Conservation (phyloP, 108 stramenopile genomes). For the Skeletonema costatum region DNA sequence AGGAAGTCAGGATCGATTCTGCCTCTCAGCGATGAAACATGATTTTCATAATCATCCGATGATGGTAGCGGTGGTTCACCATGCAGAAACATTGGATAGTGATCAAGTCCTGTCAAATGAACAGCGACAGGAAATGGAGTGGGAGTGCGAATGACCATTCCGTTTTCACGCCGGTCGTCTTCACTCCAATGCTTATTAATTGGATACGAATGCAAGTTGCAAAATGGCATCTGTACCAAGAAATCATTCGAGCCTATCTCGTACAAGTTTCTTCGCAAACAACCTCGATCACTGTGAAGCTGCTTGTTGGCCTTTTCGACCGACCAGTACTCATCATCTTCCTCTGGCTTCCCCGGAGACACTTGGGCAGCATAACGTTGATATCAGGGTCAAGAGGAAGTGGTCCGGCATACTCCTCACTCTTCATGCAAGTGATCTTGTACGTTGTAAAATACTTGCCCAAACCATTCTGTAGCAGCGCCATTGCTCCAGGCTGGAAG, state of each 20-base stretch:
- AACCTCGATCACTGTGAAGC: not conserved
- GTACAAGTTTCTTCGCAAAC: conserved; percentile 1
- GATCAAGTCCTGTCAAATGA: not conserved
- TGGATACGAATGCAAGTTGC: not conserved
- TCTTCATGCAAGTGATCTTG: not conserved
- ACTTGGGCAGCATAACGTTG: not conserved
- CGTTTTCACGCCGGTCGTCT: not conserved
- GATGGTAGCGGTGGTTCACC: not conserved
- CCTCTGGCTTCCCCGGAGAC: not conserved
- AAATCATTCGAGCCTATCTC: not conserved
- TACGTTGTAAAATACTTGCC: not conserved
- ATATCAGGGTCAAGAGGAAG: not conserved
- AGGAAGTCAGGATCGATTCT: not conserved
- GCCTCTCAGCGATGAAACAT: not conserved
- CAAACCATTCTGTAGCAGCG: not conserved
- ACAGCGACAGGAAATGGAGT: not conserved
- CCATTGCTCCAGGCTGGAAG: not conserved
- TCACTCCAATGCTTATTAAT: not conserved
- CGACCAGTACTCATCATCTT: not conserved
- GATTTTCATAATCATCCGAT: not conserved
- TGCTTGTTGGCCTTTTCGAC: not conserved
- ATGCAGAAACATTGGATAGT: not conserved
- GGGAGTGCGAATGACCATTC: too few relatives aligned
- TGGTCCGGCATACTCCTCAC: not conserved
- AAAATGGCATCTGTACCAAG: not conserved